phyloP scores from a whole-genome alignment of 2,329 filamentous ascomycete species.

The Ophiognomonia clavigignenti-juglandacearum region DNA sequence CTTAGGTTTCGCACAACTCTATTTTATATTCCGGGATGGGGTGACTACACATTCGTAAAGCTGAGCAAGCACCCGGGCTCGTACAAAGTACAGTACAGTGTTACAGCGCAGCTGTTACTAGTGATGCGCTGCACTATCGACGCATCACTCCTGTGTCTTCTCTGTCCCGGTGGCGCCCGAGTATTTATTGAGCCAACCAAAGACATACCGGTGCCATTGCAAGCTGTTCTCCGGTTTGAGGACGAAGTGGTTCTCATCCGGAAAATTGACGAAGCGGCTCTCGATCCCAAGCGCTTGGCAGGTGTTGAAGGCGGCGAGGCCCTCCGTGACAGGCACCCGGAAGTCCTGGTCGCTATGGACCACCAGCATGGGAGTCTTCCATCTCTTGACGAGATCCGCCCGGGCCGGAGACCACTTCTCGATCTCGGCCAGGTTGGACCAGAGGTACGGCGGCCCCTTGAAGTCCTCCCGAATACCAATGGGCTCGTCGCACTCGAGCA shows the following conservation, averaged over 20 bases:
- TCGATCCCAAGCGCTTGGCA: conserved; percentile 64
- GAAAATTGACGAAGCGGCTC: conserved; percentile 65
- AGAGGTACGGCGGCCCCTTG: conserved; percentile 37
- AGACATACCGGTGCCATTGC: conserved; percentile 61
- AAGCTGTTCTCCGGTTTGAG: conserved; percentile 63
- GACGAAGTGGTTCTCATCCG: conserved; percentile 69
- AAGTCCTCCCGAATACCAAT: conserved; percentile 28
- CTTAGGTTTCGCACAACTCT: too few relatives aligned
- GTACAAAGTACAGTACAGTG: too few relatives aligned
- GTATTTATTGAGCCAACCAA: conserved; percentile 59
- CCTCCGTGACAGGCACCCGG: conserved; percentile 41
- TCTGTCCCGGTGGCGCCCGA: too few relatives aligned
- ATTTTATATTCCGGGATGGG: too few relatives aligned
- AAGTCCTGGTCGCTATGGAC: conserved; percentile 69
- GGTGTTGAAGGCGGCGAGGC: conserved; percentile 66
- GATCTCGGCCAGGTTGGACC: conserved; percentile 40
- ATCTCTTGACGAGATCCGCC: conserved; percentile 46
- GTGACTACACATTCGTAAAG: too few relatives aligned
- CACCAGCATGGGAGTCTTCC: conserved; percentile 45
- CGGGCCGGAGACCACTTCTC: conserved; percentile 47
- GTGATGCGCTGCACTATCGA: too few relatives aligned
- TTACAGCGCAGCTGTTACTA: too few relatives aligned
- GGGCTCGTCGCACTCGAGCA: conserved; percentile 22
- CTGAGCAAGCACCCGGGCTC: too few relatives aligned
- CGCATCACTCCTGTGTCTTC: too few relatives aligned